phyloP scores from a whole-genome alignment of 768 basidiomycete species.

The Mycena alexandri region DNA sequence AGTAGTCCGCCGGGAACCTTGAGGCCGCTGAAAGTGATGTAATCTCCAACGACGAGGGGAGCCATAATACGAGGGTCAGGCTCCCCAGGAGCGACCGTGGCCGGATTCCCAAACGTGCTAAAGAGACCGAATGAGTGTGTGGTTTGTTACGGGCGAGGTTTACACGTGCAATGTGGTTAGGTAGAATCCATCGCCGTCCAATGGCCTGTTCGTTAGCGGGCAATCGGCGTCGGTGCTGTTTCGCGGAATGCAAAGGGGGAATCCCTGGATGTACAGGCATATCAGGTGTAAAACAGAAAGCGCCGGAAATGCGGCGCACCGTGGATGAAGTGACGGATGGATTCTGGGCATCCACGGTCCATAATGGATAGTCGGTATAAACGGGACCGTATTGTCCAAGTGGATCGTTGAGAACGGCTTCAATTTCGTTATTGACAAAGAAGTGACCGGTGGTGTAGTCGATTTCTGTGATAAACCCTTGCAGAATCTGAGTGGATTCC shows the following conservation, averaged over 20 bases:
- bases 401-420: slow-evolving; percentile 18
- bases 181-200: too few species aligned
- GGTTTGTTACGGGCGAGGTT: too few species aligned
- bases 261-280: slow-evolving; percentile 25
- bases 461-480: slow-evolving; percentile 16
- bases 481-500: background rate
- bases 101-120: too few species aligned
- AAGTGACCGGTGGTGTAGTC: slow-evolving; percentile 23
- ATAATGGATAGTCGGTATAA: slow-evolving; percentile 27
- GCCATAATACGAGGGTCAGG: slow-evolving; percentile 6
- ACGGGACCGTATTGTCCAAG: background rate
- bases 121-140: too few species aligned
- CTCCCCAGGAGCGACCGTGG: slow-evolving; percentile 14
- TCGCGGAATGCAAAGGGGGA: slow-evolving; percentile 34
- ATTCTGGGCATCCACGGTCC: slow-evolving; percentile 40
- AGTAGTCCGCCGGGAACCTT: slow-evolving; percentile 34
- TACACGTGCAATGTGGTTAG: too few species aligned
- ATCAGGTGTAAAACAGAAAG: background rate
- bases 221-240: slow-evolving; percentile 22
- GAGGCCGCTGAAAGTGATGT: slow-evolving; percentile 39
- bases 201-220: slow-evolving; percentile 14
- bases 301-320: slow-evolving; percentile 32
- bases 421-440: background rate
- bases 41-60: slow-evolving; percentile 35
- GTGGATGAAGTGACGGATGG: slow-evolving; percentile 37